Evolutionary conservation across 1,284 basidiomycete genomes (phyloP), one percentile per base, ranked within the genome.

Genomic region (Rhodotorula sp.): DNA sequence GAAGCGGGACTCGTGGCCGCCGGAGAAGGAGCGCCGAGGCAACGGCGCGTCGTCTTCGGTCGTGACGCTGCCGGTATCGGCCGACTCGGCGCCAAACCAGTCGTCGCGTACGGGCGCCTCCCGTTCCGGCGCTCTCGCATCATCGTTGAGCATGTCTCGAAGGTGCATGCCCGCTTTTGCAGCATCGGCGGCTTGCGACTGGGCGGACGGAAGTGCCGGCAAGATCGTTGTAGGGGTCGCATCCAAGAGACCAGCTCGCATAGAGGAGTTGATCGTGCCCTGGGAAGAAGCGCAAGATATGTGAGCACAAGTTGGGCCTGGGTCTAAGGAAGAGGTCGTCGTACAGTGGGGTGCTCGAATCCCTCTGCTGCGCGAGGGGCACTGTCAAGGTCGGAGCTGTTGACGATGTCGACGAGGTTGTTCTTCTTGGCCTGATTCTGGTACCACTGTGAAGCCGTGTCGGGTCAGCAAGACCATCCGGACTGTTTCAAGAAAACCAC

Each of bases 91-190:
- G 23, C 71, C 74, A 68, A 76, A 76, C 74, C 74, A 76, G 56
- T 76, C 74, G 10, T 71, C 69, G 21, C 64, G 65, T 3, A 46
- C 65, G 3, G 72, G 62, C 1, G 67, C 29, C 15, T 54, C 20
- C 0, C 51, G 62, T 4, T 52, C 63, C 18, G 67, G 65, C n/a
- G 58, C 67, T 14, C 64, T 68, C 15, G 58, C 60, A 15, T 69
- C 68, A 15, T 72, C 72, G 64, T 76, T 76, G 64, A 76, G 72
- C 59, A 76, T 65, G 62, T 74, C 74, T 61, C 75, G 72, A 47
- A 76, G 59, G 10, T 76, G 72, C 74, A 71, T 71, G 23, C 73
- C 73, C 0, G 66, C 62, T 15, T 63, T 60, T 15, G 52, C 62
- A 1, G 64, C 5, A 16, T 54, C 52, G 58, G 23, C 10, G 60